Evolutionary conservation across 176 grass and related monocot species (phyloP).

Genomic region (Musa troglodytarum): DNA sequence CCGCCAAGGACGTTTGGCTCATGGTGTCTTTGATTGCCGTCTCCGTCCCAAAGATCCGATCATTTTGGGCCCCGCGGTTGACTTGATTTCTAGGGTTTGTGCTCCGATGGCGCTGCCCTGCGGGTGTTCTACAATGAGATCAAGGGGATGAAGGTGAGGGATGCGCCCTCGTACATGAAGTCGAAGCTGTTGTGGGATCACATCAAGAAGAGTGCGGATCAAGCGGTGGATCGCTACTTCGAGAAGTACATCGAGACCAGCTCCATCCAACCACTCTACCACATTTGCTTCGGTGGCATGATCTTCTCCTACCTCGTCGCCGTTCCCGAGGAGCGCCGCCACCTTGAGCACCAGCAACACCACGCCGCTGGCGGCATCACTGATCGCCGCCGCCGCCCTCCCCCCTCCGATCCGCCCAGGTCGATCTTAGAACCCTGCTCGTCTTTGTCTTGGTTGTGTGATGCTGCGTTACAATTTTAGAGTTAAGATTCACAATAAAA

Average conservation of each 20-base stretch:
- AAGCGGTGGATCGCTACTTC: slow-evolving; percentile 77
- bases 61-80: no score
- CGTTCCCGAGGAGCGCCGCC: slow-evolving; percentile 62
- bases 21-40: no score
- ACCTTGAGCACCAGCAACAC: slow-evolving; percentile 58
- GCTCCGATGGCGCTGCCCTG: slow-evolving; percentile 19
- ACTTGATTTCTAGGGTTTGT: neutral
- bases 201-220: slow-evolving; percentile 59
- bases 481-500: no score
- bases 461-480: neutral
- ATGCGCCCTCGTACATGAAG: slow-evolving; percentile 57
- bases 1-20: no score
- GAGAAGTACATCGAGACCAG: slow-evolving; percentile 81
- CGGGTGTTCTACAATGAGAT: slow-evolving; percentile 73
- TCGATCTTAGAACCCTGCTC: neutral
- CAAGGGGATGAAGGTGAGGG: slow-evolving; percentile 61
- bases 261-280: slow-evolving; percentile 46
- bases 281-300: slow-evolving; percentile 66
- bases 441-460: neutral
- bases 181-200: slow-evolving; percentile 58
- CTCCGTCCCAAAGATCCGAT: no score
- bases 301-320: slow-evolving; percentile 62
- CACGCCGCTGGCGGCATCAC: slow-evolving; percentile 31
- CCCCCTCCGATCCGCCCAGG: neutral
- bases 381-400: slow-evolving; percentile 7